A percentile compares a stretch with the other conserved stretches of the same genome.
Conservation (phyloP, 208 protist species). For the Acanthamoeba sp. region DNA sequence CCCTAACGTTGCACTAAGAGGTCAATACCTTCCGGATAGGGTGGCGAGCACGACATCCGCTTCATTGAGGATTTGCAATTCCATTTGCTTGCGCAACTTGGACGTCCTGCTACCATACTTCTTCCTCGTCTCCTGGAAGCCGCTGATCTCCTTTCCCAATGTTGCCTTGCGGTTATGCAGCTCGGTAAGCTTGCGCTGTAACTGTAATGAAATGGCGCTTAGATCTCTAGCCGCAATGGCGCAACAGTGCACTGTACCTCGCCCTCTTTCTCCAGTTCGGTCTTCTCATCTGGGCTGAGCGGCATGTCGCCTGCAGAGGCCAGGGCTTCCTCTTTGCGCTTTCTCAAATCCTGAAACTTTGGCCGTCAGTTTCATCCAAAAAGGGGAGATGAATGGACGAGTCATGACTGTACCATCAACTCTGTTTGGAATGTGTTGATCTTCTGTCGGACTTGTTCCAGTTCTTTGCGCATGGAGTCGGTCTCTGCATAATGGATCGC, state of each 20-base stretch:
- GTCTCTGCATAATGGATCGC: neutral
- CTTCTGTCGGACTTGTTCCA: neutral
- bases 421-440: neutral
- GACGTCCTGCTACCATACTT: constrained; percentile 34
- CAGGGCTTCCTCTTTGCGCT: neutral
- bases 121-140: constrained; percentile 2
- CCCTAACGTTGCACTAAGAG: neutral
- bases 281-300: constrained; percentile 34
- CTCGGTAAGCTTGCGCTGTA: neutral
- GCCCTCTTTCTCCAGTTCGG: neutral
- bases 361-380: neutral
- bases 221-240: neutral
- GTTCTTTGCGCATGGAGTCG: neutral
- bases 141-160: constrained; percentile 27
- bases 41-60: constrained; percentile 84
- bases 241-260: neutral
- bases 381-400: neutral
- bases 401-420: neutral
- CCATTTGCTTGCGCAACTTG: constrained; percentile 37
- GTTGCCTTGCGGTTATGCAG: neutral
- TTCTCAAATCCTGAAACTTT: constrained; percentile 11
- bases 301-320: neutral
- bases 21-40: constrained; percentile 63
- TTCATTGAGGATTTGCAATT: constrained; percentile 81
- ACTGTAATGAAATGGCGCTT: neutral